phyloP scores from a whole-genome alignment of 208 protist genomes.

The Leptomonas pyrrhocoris region DNA sequence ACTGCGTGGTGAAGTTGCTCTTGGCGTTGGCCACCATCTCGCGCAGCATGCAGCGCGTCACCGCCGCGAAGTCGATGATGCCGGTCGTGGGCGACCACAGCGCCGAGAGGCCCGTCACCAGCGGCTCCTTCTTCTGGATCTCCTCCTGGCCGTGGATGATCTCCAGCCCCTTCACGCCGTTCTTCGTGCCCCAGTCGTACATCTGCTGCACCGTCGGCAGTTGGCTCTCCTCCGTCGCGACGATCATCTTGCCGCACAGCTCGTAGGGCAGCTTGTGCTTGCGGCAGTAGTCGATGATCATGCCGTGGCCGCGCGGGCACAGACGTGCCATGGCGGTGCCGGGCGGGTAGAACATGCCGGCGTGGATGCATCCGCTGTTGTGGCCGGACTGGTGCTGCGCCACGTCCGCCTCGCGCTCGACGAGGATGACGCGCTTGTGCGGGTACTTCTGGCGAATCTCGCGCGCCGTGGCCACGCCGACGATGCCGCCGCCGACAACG shows the following conservation, averaged over 20 bases:
- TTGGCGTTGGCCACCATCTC: slow-evolving; percentile 48
- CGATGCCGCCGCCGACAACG: slow-evolving; percentile 89
- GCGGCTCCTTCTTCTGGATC: slow-evolving; percentile 77
- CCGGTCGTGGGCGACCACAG: slow-evolving; percentile 88
- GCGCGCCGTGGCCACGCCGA: slow-evolving; percentile 79
- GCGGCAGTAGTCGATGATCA: slow-evolving; percentile 89
- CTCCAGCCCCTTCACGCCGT: slow-evolving; percentile 81
- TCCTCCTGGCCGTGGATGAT: slow-evolving; percentile 68
- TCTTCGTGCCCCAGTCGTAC: slow-evolving; percentile 78
- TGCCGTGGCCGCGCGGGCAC: slow-evolving; percentile 82
- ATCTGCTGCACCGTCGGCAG: slow-evolving; percentile 61
- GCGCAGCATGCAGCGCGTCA: slow-evolving; percentile 70
- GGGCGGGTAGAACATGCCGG: slow-evolving; percentile 92
- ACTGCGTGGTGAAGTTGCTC: slow-evolving; percentile 59
- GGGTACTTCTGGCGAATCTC: slow-evolving; percentile 73
- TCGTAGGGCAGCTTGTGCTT: slow-evolving; percentile 84
- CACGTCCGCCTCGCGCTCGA: slow-evolving; percentile 89
- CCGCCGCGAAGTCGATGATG: slow-evolving; percentile 84
- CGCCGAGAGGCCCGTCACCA: slow-evolving; percentile 67
- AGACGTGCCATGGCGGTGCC: slow-evolving; percentile 77
- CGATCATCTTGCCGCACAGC: slow-evolving; percentile 90
- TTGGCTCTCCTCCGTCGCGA: slow-evolving; percentile 68
- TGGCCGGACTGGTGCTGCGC: slow-evolving; percentile 90
- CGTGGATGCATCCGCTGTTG: slow-evolving; percentile 93
- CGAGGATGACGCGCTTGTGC: slow-evolving; percentile 71